These are phyloP conservation scores for Ceriops decandra DNA, from an alignment of 345 rosid genomes.

Conservation along the genomic window DNA sequence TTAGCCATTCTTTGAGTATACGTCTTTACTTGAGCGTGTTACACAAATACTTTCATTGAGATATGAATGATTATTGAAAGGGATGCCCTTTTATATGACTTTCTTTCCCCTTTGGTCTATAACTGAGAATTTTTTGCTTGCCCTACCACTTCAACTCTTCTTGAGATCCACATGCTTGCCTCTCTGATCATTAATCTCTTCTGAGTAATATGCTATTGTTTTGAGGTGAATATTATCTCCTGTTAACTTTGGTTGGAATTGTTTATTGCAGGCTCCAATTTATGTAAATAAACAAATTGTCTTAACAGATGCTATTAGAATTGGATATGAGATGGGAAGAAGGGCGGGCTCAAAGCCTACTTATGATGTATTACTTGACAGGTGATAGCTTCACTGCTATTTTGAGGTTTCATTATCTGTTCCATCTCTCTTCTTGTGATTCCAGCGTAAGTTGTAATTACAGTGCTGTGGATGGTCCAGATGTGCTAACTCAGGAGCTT, in stretches of 20 bases:
- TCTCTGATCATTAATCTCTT: neutral
- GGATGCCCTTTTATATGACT: no score
- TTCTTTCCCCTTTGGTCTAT: no score
- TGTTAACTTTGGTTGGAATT: constrained; percentile 15
- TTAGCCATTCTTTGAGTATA: neutral
- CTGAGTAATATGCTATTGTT: neutral
- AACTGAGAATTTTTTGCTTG: no score
- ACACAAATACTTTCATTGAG: no score
- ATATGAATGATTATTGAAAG: no score
- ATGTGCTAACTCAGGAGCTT: constrained; percentile 67
- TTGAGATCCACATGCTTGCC: neutral
- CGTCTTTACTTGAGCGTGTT: no score
- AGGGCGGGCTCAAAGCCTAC: constrained; percentile 41
- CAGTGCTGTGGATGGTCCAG: constrained; percentile 84
- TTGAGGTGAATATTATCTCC: constrained; percentile 7
- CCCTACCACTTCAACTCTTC: neutral
- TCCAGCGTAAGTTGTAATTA: constrained; percentile 25
- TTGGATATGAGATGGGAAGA: constrained; percentile 65
- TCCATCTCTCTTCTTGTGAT: constrained; percentile 14
- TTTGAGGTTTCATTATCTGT: constrained; percentile 3
- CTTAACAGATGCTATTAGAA: constrained; percentile 65
- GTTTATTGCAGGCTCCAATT: constrained; percentile 69
- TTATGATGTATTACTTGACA: constrained; percentile 78
- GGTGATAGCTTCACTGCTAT: constrained; percentile 33
- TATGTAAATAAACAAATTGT: constrained; percentile 75